Conservation (phyloP, 1,284 basidiomycete species). For the Phylloboletellus chloephorus region DNA sequence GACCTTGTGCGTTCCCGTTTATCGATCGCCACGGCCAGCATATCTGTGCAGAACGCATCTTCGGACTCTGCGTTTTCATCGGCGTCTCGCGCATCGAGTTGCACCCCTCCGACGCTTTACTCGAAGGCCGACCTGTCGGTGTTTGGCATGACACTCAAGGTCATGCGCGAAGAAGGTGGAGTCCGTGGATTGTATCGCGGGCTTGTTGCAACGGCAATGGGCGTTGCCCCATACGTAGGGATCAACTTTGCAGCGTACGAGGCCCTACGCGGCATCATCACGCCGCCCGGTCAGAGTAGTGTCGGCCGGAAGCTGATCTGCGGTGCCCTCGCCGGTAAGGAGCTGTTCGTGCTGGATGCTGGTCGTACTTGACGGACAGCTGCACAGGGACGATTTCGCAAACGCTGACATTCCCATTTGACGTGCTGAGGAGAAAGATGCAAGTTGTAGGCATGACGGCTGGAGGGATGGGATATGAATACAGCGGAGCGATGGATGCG, state of each 20-base stretch:
- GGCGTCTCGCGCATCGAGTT: conserved; percentile 51
- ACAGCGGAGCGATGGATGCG: conserved; percentile 77
- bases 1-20: conserved; percentile 91
- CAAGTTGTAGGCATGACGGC: conserved; percentile 86
- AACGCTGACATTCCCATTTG: conserved; percentile 93
- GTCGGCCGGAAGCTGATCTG: conserved; percentile 63
- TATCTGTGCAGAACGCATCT: conserved; percentile 37
- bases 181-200: conserved; percentile 84
- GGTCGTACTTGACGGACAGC: conserved; percentile 8
- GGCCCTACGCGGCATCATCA: conserved; percentile 62
- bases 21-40: conserved; percentile 84
- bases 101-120: conserved; percentile 34
- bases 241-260: conserved; percentile 83
- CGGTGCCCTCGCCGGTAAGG: conserved; percentile 69
- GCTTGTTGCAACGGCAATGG: conserved; percentile 80
- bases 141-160: conserved; percentile 84
- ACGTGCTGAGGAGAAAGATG: conserved; percentile 92
- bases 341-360: conserved; percentile 1
- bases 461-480: conserved; percentile 56
- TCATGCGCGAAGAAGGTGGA: conserved; percentile 89
- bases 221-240: conserved; percentile 90
- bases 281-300: conserved; percentile 69
- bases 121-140: conserved; percentile 65
- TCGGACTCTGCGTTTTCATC: conserved; percentile 34
- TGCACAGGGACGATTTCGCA: conserved; percentile 75